Base-by-base conservation (phyloP, 306 rosid genomes). In the Abrus pulchellus region DNA sequence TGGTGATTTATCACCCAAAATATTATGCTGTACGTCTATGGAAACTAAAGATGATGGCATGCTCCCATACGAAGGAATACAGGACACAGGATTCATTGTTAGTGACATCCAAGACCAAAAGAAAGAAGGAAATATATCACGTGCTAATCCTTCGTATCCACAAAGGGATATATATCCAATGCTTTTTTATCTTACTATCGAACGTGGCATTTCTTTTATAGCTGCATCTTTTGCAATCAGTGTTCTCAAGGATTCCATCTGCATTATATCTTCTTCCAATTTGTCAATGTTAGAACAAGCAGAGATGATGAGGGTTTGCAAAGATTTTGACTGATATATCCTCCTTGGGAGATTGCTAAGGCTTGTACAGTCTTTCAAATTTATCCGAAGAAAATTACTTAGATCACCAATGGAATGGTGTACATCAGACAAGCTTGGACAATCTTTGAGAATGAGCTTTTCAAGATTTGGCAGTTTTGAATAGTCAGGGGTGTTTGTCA, bases 241-340 rank as follows among this genome's bases (percentile, higher is more conserved):
- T 29, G 71, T 85, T n/a, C 60, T 78, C 82, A 89, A 29, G 45
- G 89, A 87, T 75, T 43, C 48, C 87, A 89, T 68, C 32, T 85
- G 80, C 34, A 82, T 90, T 11, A 89, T 28, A 34, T 80, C 83
- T 2, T 85, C 81, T 11, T 65, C 75, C 52, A 89, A 80, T 45
- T 34, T 55, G 11, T 50, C 79, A 20, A 90, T 62, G 27, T 49
- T 81, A 20, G 79, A 79, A 83, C 84, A 80, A 4, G 89, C 89
- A 45, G 83, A 83, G 68, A 87, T 44, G 59, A 83, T 79, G 7
- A 90, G 84, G 56, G 79, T 77, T 68, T 76, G 28, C 2, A 90
- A 12, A 34, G 81, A 72, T 29, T 83, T 78, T 40, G 83, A 60
- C 85, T 49, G 48, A 30, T 63, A 80, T 10, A 43, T 14, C 7